Evolutionary conservation across 2,329 filamentous ascomycete species (phyloP).

Genomic region (Talaromyces piceae): DNA sequence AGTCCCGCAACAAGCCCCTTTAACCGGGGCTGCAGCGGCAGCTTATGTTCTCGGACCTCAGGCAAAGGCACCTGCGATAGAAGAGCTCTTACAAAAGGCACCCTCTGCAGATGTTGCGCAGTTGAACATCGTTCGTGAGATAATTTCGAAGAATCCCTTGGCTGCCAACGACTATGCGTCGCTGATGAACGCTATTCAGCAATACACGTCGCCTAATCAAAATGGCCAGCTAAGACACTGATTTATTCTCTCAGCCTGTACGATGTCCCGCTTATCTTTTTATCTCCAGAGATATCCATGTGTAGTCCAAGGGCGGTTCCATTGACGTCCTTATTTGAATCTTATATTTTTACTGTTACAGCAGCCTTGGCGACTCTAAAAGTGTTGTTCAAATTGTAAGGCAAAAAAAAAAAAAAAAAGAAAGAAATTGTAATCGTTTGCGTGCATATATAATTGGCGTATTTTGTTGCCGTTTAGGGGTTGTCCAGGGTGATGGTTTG

Average conservation of each 20-base stretch:
- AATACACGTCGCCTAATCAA: conserved; percentile 10
- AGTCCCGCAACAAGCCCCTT: conserved; percentile 14
- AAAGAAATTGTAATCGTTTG: too few species aligned
- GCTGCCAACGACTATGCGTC: conserved; percentile 52
- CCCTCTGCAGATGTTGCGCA: conserved; percentile 62
- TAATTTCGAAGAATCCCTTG: conserved; percentile 58
- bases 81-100: conserved; percentile 62
- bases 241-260: not conserved
- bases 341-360: too few species aligned
- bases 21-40: conserved; percentile 50
- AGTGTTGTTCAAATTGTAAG: too few species aligned
- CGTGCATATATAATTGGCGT: not conserved
- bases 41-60: conserved; percentile 57
- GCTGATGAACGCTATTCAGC: conserved; percentile 35
- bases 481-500: not conserved
- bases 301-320: too few species aligned
- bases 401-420: too few species aligned
- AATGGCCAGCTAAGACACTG: conserved; percentile 3
- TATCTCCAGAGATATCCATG: too few species aligned
- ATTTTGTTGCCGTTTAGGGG: not conserved
- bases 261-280: too few species aligned
- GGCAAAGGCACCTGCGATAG: conserved; percentile 57
- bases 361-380: too few species aligned
- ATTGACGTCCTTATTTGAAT: too few species aligned
- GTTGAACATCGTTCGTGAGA: conserved; percentile 63